Evolutionary conservation across 2,329 filamentous ascomycete genomes (phyloP).

Genomic region (Chaetomium strumarium): DNA sequence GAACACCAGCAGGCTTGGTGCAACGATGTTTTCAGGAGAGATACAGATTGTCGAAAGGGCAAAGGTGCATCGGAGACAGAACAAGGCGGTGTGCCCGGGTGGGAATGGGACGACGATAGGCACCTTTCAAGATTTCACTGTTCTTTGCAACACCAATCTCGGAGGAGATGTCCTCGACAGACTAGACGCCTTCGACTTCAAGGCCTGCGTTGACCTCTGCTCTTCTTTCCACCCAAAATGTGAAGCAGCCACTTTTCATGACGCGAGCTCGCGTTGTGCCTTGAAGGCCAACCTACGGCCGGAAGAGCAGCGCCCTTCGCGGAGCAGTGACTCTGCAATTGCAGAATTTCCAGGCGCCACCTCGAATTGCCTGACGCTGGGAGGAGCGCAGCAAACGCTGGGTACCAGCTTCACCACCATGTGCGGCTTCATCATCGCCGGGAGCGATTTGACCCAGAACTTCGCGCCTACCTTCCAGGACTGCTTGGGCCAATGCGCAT

Average conservation of each 20-base stretch:
- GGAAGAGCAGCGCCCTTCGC: slow-evolving; percentile 10
- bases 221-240: slow-evolving; percentile 30
- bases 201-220: slow-evolving; percentile 28
- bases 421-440: slow-evolving; percentile 27
- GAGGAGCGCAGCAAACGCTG: slow-evolving; percentile 13
- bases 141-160: slow-evolving; percentile 25
- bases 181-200: slow-evolving; percentile 20
- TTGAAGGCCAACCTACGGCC: slow-evolving; percentile 21
- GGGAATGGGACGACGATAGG: slow-evolving; percentile 28
- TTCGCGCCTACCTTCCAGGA: slow-evolving; percentile 27
- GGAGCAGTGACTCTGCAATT: slow-evolving; percentile 25
- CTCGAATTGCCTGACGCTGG: slow-evolving; percentile 27
- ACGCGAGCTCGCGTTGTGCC: slow-evolving; percentile 26
- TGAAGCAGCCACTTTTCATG: slow-evolving; percentile 25
- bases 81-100: slow-evolving; percentile 21
- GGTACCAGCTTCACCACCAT: slow-evolving; percentile 22
- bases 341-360: slow-evolving; percentile 25
- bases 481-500: slow-evolving; percentile 27
- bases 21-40: slow-evolving; percentile 14
- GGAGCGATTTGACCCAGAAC: slow-evolving; percentile 27
- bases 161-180: slow-evolving; percentile 22
- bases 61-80: slow-evolving; percentile 8
- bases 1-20: slow-evolving; percentile 12
- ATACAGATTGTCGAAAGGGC: slow-evolving; percentile 2
- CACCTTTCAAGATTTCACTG: slow-evolving; percentile 24